phyloP scores from a whole-genome alignment of 2,329 filamentous ascomycete genomes.

The Claviceps capensis region DNA sequence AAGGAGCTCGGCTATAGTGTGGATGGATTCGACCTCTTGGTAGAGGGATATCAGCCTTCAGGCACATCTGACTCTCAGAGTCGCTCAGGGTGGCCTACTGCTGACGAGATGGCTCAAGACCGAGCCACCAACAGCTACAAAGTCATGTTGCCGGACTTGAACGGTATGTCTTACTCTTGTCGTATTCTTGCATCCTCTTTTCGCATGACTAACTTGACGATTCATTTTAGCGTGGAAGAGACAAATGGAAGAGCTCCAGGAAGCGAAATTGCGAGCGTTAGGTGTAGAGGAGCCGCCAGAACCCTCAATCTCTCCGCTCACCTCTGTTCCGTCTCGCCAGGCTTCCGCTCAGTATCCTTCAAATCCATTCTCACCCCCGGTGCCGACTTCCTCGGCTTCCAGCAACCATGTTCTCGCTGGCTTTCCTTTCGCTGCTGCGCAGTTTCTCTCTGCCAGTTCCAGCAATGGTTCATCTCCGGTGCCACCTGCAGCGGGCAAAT shows the following conservation, averaged over 20 bases:
- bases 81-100: slow-evolving; percentile 52
- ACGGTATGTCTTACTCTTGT: slow-evolving; percentile 27
- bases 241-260: slow-evolving; percentile 71
- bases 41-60: slow-evolving; percentile 25
- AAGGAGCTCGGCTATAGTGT: slow-evolving; percentile 56
- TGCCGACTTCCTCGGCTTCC: slow-evolving; percentile 64
- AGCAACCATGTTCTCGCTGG: slow-evolving; percentile 48
- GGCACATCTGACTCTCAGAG: slow-evolving; percentile 44
- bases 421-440: slow-evolving; percentile 39
- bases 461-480: slow-evolving; percentile 59
- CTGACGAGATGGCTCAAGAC: slow-evolving; percentile 43
- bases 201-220: slow-evolving; percentile 6
- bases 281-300: slow-evolving; percentile 62
- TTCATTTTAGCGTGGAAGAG: slow-evolving; percentile 45
- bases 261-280: slow-evolving; percentile 83
- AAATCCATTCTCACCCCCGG: slow-evolving; percentile 69
- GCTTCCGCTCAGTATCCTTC: slow-evolving; percentile 62
- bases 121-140: slow-evolving; percentile 37
- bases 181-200: neutral
- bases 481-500: slow-evolving; percentile 49
- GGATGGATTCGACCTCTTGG: slow-evolving; percentile 52
- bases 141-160: slow-evolving; percentile 57
- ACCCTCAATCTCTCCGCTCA: slow-evolving; percentile 52
- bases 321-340: slow-evolving; percentile 49
- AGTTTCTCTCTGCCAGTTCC: slow-evolving; percentile 48